These are phyloP conservation scores for Suillus ampliporus DNA, from an alignment of 768 basidiomycete genomes.

Conservation along the genomic window DNA sequence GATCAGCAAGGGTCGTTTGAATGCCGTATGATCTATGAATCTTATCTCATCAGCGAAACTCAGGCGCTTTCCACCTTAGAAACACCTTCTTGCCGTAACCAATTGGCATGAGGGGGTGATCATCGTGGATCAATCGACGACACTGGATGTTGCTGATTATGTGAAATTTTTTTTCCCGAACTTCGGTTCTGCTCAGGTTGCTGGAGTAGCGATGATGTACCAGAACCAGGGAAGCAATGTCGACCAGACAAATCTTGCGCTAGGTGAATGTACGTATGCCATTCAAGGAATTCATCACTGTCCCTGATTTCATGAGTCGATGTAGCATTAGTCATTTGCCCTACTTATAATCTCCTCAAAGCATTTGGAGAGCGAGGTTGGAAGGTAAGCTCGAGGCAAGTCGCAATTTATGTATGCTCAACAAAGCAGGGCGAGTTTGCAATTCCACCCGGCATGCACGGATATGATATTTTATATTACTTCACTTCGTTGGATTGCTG, in stretches of 20 bases:
- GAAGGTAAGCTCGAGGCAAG: conserved; percentile 33
- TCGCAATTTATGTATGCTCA: not conserved
- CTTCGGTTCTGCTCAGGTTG: conserved; percentile 22
- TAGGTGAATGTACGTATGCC: conserved; percentile 44
- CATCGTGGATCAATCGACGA: no score
- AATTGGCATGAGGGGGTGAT: no score
- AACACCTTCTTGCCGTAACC: no score
- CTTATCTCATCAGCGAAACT: no score
- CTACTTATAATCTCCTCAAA: conserved; percentile 23
- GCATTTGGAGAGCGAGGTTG: conserved; percentile 29
- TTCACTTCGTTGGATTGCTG: no score
- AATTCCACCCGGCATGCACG: conserved; percentile 48
- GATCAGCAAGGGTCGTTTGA: no score
- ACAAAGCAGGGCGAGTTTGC: conserved; percentile 35
- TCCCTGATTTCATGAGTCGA: not conserved
- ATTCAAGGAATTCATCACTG: not conserved
- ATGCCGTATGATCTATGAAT: no score
- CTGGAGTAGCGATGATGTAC: conserved; percentile 35
- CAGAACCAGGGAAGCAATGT: conserved; percentile 35
- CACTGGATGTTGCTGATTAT: no score
- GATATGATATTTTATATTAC: conserved; percentile 46
- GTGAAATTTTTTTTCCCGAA: no score
- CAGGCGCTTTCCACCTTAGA: no score
- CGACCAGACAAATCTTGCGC: conserved; percentile 41
- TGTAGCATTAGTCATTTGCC: conserved; percentile 34